Conservation (phyloP, 2,329 filamentous ascomycete species). For the Alternaria atra region DNA sequence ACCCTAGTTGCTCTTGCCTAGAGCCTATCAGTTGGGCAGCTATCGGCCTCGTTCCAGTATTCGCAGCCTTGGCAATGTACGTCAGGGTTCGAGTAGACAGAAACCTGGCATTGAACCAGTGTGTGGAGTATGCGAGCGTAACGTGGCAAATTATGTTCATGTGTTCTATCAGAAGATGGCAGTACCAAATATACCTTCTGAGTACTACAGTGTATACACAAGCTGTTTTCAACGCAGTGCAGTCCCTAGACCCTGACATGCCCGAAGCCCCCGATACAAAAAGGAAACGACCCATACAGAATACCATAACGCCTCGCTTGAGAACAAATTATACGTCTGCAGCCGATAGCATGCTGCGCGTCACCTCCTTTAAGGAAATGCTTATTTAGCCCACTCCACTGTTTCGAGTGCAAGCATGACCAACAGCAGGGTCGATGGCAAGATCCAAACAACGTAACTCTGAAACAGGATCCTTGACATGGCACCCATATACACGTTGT, state of each 20-base stretch:
- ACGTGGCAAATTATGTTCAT: background rate
- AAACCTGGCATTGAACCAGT: slow-evolving; percentile 23
- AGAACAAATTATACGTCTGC: background rate
- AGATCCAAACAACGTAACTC: slow-evolving; percentile 96
- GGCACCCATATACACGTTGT: slow-evolving; percentile 91
- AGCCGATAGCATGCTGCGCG: background rate
- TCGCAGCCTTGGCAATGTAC: slow-evolving; percentile 27
- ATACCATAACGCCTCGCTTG: slow-evolving; percentile 19
- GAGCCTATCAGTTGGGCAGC: background rate
- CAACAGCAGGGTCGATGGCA: slow-evolving; percentile 88
- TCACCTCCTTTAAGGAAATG: background rate
- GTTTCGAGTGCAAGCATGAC: slow-evolving; percentile 93
- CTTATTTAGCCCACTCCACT: slow-evolving; percentile 79
- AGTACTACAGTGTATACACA: slow-evolving; percentile 2
- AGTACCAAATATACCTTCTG: background rate
- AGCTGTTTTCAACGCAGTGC: slow-evolving; percentile 1
- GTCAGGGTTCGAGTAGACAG: slow-evolving; percentile 22
- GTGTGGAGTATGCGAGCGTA: background rate
- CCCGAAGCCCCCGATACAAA: slow-evolving; percentile 1
- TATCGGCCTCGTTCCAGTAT: slow-evolving; percentile 10
- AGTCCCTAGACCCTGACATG: slow-evolving; percentile 2
- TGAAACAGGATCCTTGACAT: slow-evolving; percentile 95
- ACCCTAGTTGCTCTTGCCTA: slow-evolving; percentile 3
- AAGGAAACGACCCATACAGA: background rate
- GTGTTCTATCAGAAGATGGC: background rate